Evolutionary conservation across 2,329 filamentous ascomycete genomes (phyloP).

Genomic region (Cyclaneusma minus): DNA sequence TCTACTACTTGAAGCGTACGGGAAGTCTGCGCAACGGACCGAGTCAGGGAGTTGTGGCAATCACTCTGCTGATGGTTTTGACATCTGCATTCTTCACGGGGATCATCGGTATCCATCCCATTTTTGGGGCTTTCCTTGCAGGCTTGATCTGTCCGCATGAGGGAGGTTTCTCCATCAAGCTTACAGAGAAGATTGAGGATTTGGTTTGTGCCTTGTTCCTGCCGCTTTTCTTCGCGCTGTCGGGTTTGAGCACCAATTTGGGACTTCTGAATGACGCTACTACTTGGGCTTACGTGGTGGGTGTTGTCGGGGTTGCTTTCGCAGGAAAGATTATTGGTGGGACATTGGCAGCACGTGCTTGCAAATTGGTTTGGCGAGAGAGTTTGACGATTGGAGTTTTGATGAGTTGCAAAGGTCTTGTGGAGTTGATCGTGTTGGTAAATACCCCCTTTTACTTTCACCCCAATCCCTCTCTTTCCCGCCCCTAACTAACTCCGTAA

Average conservation of each 20-base stretch:
- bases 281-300: conserved; percentile 83
- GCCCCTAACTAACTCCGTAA: conserved; percentile 5
- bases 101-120: conserved; percentile 84
- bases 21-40: conserved; percentile 78
- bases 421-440: conserved; percentile 88
- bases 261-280: conserved; percentile 68
- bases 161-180: conserved; percentile 75
- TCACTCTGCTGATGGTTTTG: conserved; percentile 69
- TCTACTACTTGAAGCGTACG: conserved; percentile 57
- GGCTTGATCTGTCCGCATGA: conserved; percentile 85
- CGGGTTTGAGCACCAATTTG: conserved; percentile 75
- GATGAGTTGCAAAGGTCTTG: conserved; percentile 95
- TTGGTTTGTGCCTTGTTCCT: conserved; percentile 70
- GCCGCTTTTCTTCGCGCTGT: conserved; percentile 86
- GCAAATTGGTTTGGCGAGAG: conserved; percentile 78
- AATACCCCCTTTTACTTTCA: conserved; percentile 16
- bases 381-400: conserved; percentile 74
- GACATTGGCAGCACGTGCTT: conserved; percentile 58
- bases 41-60: conserved; percentile 65
- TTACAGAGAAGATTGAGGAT: conserved; percentile 92
- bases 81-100: conserved; percentile 74
- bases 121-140: conserved; percentile 79
- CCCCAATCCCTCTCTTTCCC: background rate
- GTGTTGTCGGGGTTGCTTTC: conserved; percentile 68
- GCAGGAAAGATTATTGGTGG: conserved; percentile 73